Base-by-base conservation (phyloP, 1,284 basidiomycete species). In the Bjerkandera adusta region DNA sequence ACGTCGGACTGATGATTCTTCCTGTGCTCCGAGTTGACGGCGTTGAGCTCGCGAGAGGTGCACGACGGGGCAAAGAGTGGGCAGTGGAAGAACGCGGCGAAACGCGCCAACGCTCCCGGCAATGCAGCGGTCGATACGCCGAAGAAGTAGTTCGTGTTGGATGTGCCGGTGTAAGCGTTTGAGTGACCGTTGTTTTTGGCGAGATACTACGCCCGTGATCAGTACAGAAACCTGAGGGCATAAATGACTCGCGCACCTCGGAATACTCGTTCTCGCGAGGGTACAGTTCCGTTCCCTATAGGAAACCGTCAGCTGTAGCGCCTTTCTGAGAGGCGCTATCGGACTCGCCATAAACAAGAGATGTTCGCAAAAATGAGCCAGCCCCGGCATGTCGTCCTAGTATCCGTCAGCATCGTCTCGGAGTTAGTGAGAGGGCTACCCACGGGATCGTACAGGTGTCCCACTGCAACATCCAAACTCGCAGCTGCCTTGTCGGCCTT, bases 1-100 rank as follows among this genome's bases (percentile, higher is more conserved):
- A 88, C 72, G 65, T 99, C 96, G n/a, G 74, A 75, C 68, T 98
- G 96, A 43, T 93, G 79, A 64, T 99, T 99, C 75, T 99, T 99
- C 75, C 93, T 94, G 77, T 99, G 90, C 65, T 99, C 97, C 1
- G 94, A 97, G 64, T 99, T 89, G 29, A 99, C 97, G 1, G 97
- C 97, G 57, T 95, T 94, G 55, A 98, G 82, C 69, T 99, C 97
- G 37, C 97, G 83, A 44, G 89, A 82, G 0, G 96, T 96, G 65
- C 96, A 96, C 13, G 90, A 92, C 0, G 89, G 81, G 10, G 90
- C 73, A 63, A 99, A 99, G 43, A 97, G 77, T 0, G 97, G 97
- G 32, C 85, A 88, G 57, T 91, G 87, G 71, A 99, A 99, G 75
- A 99, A 99, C 2, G 85, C 87, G 0, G 95, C 79, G 66, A 99